Percentiles rank a stretch among this genome's conserved stretches.
phyloP scores from a whole-genome alignment of 305 asterid genomes.

The Rubia tinctorum region DNA sequence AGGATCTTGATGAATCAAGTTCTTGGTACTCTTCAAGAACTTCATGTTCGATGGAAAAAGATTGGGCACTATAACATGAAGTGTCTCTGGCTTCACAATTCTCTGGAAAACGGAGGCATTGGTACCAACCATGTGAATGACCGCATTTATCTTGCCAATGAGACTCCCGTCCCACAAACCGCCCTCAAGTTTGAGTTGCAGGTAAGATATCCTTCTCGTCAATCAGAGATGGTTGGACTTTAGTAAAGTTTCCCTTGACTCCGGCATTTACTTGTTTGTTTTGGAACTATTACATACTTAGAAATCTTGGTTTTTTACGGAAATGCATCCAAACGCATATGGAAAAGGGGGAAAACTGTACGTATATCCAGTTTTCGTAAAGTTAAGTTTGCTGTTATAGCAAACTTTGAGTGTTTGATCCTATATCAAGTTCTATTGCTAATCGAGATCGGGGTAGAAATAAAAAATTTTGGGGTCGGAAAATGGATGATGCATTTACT shows the following conservation, averaged over 20 bases:
- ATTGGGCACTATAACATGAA: slow-evolving; percentile 85
- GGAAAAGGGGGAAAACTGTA: not conserved
- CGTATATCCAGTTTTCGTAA: not conserved
- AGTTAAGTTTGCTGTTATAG: not conserved
- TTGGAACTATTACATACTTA: not conserved
- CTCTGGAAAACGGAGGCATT: slow-evolving; percentile 26
- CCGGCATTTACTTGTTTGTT: not conserved
- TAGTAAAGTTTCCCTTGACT: not conserved
- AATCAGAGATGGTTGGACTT: not conserved
- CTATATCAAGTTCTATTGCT: not conserved
- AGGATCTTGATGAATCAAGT: slow-evolving; percentile 82
- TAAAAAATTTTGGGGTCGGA: not conserved
- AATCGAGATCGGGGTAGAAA: not conserved
- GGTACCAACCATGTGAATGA: slow-evolving; percentile 32
- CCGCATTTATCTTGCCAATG: slow-evolving; percentile 39
- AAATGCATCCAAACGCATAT: not conserved
- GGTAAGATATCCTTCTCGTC: slow-evolving; percentile 39
- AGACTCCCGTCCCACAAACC: slow-evolving; percentile 34
- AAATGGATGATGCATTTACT: not conserved
- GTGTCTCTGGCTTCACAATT: slow-evolving; percentile 56
- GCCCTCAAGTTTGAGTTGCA: slow-evolving; percentile 90
- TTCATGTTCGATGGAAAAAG: slow-evolving; percentile 90
- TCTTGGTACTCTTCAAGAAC: slow-evolving; percentile 70
- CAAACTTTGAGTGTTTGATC: not conserved
- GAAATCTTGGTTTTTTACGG: not conserved